Evolutionary conservation across 2,329 filamentous ascomycete species (phyloP), one percentile per base, ranked within the genome.

Genomic region (Arthrobotrys sinensis): DNA sequence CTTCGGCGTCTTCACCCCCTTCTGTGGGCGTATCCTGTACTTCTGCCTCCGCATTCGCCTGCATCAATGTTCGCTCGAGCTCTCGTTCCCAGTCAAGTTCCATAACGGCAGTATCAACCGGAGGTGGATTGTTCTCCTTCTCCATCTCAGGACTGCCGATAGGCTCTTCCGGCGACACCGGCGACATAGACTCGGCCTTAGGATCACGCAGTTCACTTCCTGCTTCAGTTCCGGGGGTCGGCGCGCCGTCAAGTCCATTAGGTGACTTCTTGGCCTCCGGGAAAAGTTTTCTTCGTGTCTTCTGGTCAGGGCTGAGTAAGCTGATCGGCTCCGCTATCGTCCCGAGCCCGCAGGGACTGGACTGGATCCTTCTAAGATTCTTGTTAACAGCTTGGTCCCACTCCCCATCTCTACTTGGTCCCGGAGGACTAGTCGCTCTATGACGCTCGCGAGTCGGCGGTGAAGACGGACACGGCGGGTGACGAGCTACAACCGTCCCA

Each of bases 341-440:
- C 19, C 76, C 76, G 6, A 75, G 38, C 8, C 75, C 75, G 24
- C 86, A 87, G 12, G 90, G 90, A 80, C 89, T 91, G 4, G 89
- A 91, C 80, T 90, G 88, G 34, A 90, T 88, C 52, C 88, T 88
- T 76, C 87, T 86, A 76, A 85, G 84, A 50, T 89, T 83, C 7
- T 86, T 86, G 64, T 86, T 86, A 46, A 85, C 83, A 10, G 84
- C 83, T 38, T 84, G 81, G 46, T 85, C 83, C 62, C 84, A 82
- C 57, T 81, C 81, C 34, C 66, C 80, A 12, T 76, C 65, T n/a
- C 66, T 63, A 48, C 60, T 65, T 5, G 67, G 67, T 12, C 55
- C 71, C n/a, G 53, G 53, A 19, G 79, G 81, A 14, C 77, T 80
- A 16, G 80, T 78, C 7, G 81, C 80, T 36, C 80, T 76, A 24